These are phyloP conservation scores for Ilyonectria sp. DNA, from an alignment of 2,329 filamentous ascomycete genomes.

Conservation along the genomic window DNA sequence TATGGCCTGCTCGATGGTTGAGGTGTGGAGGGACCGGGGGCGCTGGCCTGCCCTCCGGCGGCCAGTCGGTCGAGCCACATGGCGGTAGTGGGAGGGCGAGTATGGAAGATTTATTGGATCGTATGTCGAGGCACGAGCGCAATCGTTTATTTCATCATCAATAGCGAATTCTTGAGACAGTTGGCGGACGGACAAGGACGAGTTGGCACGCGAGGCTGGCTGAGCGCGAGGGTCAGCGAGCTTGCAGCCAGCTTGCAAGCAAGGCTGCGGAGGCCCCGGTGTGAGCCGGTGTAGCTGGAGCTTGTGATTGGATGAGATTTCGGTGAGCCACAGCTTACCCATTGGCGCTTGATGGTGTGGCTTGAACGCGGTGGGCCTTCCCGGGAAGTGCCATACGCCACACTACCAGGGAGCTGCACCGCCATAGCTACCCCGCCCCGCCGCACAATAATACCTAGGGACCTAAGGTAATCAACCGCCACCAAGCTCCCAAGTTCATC, in stretches of 20 bases:
- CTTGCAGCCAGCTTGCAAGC: constrained; percentile 50
- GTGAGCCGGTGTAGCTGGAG: constrained; percentile 18
- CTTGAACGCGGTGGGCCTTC: constrained; percentile 10
- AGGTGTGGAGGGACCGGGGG: constrained; percentile 71
- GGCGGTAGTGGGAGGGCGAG: constrained; percentile 42
- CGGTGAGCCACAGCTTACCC: not conserved
- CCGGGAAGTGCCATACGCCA: constrained; percentile 5
- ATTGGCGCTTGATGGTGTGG: constrained; percentile 24
- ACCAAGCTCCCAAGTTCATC: constrained; percentile 13
- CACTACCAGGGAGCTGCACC: not conserved
- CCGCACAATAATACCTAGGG: not conserved
- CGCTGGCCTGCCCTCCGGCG: constrained; percentile 74
- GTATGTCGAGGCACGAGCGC: not conserved
- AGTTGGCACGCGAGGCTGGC: constrained; percentile 37
- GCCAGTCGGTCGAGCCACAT: constrained; percentile 96
- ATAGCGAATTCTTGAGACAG: constrained; percentile 12
- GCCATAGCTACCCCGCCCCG: constrained; percentile 23
- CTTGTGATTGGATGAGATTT: constrained; percentile 36
- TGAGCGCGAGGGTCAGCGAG: constrained; percentile 36
- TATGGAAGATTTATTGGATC: constrained; percentile 19
- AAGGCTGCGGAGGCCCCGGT: constrained; percentile 40
- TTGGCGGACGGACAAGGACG: constrained; percentile 15
- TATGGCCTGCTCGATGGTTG: constrained; percentile 77
- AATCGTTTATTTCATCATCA: constrained; percentile 38
- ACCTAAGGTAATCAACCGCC: not conserved